Conservation (phyloP, 2,329 filamentous ascomycete genomes). For the Aspergillus ruber region DNA sequence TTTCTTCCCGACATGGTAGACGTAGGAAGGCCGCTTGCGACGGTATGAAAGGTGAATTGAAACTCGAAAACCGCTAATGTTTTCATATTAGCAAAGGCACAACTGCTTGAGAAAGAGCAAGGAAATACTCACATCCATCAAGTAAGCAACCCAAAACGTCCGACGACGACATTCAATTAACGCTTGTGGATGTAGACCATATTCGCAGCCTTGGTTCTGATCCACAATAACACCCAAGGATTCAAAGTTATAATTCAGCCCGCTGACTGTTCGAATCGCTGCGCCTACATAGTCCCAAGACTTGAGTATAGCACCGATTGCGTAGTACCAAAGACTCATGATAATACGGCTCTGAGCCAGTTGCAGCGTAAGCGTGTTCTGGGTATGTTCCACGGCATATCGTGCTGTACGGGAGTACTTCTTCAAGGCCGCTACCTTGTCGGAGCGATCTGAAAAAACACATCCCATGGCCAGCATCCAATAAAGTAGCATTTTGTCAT, state of each 20-base stretch:
- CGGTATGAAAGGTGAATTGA: conserved; percentile 53
- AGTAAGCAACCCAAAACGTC: conserved; percentile 65
- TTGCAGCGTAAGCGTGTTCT: conserved; percentile 53
- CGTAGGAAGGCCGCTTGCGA: conserved; percentile 61
- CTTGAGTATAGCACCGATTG: conserved; percentile 52
- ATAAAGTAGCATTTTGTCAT: conserved; percentile 57
- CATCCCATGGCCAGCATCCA: conserved; percentile 53
- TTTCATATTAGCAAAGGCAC: conserved; percentile 6
- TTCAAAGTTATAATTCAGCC: conserved; percentile 60
- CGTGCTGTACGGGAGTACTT: conserved; percentile 51
- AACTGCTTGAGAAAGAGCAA: not conserved
- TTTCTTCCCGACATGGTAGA: conserved; percentile 55
- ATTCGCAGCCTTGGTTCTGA: conserved; percentile 46
- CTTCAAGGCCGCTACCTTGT: conserved; percentile 40
- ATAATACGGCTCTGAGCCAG: conserved; percentile 63
- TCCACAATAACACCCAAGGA: conserved; percentile 42
- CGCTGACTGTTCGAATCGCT: conserved; percentile 55
- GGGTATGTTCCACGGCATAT: conserved; percentile 49
- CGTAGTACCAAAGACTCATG: conserved; percentile 60
- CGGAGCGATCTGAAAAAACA: conserved; percentile 45
- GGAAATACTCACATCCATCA: conserved; percentile 54
- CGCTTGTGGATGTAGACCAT: conserved; percentile 51
- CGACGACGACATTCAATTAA: conserved; percentile 62
- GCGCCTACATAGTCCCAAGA: conserved; percentile 60
- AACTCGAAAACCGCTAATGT: conserved; percentile 52